Base-by-base conservation (phyloP, 164 flowering plant species). In the Aristolochia contorta region DNA sequence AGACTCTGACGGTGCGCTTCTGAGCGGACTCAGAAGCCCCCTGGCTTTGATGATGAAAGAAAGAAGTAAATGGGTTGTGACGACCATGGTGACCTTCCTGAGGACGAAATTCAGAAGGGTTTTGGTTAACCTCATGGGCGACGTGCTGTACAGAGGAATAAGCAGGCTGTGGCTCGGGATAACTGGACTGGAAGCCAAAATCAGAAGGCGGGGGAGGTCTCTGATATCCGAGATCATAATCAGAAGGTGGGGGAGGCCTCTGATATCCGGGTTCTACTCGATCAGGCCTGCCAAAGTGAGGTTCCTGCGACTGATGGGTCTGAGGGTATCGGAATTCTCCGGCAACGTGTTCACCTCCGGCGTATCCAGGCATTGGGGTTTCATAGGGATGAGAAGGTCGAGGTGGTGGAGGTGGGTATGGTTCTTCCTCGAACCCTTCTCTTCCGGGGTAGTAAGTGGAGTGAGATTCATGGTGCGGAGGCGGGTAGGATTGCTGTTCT, bases 1-100 rank as follows among this genome's bases (percentile, higher is more conserved):
- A 81, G 54, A 85, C 68, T 71, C 64, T 77, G 15, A 67, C 58
- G 53, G 80, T 66, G 46, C 74, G 81, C 30, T 71, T 79, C 4
- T 47, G 20, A 15, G 30, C 52, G n/a, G 58, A 37, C 19, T 71
- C 46, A 23, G 56, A 23, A 18, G 47, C 13, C 9, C 41, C 56
- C 16, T 56, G 61, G 58, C 51, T 63, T 53, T 69, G 74, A 32
- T 65, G 66, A 32, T 75, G 77, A 37, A 61, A n/a, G 62, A 69
- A 56, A 32, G 71, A 48, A 37, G 9, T 8, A 14, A 78, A 66
- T 25, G 63, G 15, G 32, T 70, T 76, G 18, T 27, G 59, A 32
- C 57, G 47, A 37, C 43, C 43, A 37, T 37, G 43, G 5, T 21
- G 46, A 10, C 14, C 22, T 14, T 20, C 63, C 54, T 50, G 54